Conservation (phyloP, 495 filamentous ascomycete genomes). For the Usnea hakonensis region DNA sequence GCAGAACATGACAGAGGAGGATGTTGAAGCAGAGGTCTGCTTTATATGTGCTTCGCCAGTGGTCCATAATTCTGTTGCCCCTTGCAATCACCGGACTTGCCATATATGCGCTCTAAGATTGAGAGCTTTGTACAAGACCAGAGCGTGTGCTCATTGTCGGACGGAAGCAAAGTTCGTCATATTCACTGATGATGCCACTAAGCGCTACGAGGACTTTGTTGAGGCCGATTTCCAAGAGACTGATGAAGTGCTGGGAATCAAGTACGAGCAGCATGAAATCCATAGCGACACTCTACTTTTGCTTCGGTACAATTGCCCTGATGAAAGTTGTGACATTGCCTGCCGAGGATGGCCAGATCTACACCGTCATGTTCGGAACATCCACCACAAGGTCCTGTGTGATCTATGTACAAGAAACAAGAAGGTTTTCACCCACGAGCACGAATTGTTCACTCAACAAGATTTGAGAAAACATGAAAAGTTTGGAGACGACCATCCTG, state of each 20-base stretch:
- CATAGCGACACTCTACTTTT: slow-evolving; percentile 79
- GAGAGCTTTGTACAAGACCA: slow-evolving; percentile 89
- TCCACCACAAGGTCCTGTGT: slow-evolving; percentile 86
- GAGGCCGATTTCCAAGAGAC: slow-evolving; percentile 60
- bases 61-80: slow-evolving; percentile 73
- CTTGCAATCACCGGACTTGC: slow-evolving; percentile 91
- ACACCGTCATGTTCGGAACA: slow-evolving; percentile 76
- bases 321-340: slow-evolving; percentile 73
- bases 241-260: slow-evolving; percentile 81
- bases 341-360: slow-evolving; percentile 90
- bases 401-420: slow-evolving; percentile 92
- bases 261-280: slow-evolving; percentile 78
- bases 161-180: slow-evolving; percentile 76
- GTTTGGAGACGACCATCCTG: slow-evolving; percentile 84
- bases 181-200: slow-evolving; percentile 75
- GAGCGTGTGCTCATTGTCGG: slow-evolving; percentile 90
- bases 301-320: slow-evolving; percentile 93
- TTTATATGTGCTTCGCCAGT: slow-evolving; percentile 93
- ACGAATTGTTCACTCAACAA: slow-evolving; percentile 79
- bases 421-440: slow-evolving; percentile 97
- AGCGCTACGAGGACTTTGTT: slow-evolving; percentile 75
- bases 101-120: slow-evolving; percentile 89
- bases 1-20: slow-evolving; percentile 38
- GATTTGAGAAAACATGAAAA: slow-evolving; percentile 82
- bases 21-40: slow-evolving; percentile 72